Evolutionary conservation across 345 rosid species (phyloP).

Genomic region (Xanthoceras sorbifolium): DNA sequence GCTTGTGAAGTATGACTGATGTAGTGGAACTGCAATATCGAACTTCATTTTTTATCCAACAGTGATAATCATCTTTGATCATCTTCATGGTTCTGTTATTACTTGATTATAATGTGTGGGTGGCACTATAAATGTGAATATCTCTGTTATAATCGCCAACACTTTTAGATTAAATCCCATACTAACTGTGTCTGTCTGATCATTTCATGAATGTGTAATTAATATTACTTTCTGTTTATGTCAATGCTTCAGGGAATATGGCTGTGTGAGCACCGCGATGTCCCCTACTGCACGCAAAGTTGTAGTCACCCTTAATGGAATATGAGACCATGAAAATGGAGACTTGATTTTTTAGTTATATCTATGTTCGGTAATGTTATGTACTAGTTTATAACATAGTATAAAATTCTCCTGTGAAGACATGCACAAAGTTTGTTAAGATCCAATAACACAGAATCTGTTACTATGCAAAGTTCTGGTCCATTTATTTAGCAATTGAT

Average conservation of each 20-base stretch:
- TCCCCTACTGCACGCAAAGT: constrained; percentile 75
- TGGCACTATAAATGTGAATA: no score
- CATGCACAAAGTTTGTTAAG: no score
- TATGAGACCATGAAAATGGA: constrained; percentile 20
- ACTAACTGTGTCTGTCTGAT: background rate
- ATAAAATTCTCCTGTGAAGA: background rate
- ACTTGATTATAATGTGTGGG: no score
- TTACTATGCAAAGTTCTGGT: background rate
- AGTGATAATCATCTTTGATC: background rate
- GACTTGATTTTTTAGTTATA: background rate
- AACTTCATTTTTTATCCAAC: background rate
- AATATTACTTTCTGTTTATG: background rate
- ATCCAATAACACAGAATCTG: background rate
- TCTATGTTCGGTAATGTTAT: background rate
- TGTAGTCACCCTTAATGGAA: constrained; percentile 88
- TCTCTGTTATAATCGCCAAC: background rate
- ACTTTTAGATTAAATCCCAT: background rate
- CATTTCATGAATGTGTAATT: background rate
- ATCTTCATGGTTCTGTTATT: background rate
- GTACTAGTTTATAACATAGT: background rate
- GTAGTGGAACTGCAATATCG: background rate
- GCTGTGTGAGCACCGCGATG: constrained; percentile 96
- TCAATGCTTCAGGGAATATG: constrained; percentile 73
- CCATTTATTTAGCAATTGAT: background rate
- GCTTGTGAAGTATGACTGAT: background rate